Conservation (phyloP, 768 basidiomycete genomes). For the Boletus subcaerulescens region DNA sequence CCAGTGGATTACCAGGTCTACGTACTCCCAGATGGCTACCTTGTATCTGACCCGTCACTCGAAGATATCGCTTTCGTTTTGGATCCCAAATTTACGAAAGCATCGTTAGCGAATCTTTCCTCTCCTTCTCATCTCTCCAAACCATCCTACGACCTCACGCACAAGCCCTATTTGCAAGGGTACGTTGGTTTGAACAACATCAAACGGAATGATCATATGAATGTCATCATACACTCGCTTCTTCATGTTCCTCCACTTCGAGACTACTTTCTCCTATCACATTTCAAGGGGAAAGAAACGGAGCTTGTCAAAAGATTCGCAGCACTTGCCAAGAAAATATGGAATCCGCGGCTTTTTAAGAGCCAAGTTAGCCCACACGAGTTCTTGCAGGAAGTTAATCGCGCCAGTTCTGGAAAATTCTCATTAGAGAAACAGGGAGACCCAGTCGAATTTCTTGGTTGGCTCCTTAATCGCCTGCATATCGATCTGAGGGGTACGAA, state of each 20-base stretch:
- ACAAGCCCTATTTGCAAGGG: constrained; percentile 83
- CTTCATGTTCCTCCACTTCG: constrained; percentile 89
- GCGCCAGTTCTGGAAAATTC: constrained; percentile 87
- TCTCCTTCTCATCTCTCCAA: constrained; percentile 59
- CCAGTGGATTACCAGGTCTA: constrained; percentile 66
- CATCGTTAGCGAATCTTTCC: constrained; percentile 53
- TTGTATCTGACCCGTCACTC: constrained; percentile 92
- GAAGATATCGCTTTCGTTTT: constrained; percentile 93
- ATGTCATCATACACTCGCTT: constrained; percentile 91
- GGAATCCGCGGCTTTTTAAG: constrained; percentile 97
- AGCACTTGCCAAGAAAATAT: constrained; percentile 84
- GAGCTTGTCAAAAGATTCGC: constrained; percentile 90
- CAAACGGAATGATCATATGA: constrained; percentile 96
- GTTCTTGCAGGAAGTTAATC: constrained; percentile 93
- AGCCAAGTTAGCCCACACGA: constrained; percentile 99
- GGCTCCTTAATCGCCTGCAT: constrained; percentile 93
- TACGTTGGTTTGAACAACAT: constrained; percentile 98
- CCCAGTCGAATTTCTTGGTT: constrained; percentile 92
- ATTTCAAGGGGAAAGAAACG: constrained; percentile 69
- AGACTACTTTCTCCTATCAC: constrained; percentile 78
- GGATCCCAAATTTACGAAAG: constrained; percentile 76
- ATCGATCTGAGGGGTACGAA: constrained; percentile 93
- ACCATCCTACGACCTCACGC: constrained; percentile 81
- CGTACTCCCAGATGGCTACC: constrained; percentile 95
- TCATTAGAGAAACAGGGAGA: constrained; percentile 93